Conservation (phyloP, 2,329 filamentous ascomycete species). For the Hypocreales sp. region DNA sequence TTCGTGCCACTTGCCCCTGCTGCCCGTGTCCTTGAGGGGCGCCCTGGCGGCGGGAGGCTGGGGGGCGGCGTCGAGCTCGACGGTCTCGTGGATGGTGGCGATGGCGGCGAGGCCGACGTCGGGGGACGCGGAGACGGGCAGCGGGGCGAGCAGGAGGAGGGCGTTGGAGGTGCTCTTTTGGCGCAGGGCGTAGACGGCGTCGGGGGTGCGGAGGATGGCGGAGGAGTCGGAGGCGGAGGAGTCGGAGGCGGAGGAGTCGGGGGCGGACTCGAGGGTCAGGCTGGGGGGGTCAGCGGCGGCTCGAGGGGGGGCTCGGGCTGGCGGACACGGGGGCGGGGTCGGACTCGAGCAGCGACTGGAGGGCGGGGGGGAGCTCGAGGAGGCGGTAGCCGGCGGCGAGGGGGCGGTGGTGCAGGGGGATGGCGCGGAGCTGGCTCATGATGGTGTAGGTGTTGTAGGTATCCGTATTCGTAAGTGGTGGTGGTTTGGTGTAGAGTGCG, state of each 20-base stretch:
- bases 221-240: slow-evolving; percentile 30
- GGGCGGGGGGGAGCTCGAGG: slow-evolving; percentile 44
- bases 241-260: slow-evolving; percentile 30
- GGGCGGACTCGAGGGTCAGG: slow-evolving; percentile 28
- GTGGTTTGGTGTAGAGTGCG: too few relatives aligned
- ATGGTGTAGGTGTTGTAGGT: slow-evolving; percentile 13
- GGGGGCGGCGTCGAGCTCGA: slow-evolving; percentile 37
- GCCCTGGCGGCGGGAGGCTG: slow-evolving; percentile 13
- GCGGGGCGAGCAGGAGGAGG: slow-evolving; percentile 36
- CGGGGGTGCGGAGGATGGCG: slow-evolving; percentile 35
- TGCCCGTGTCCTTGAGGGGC: slow-evolving; percentile 13
- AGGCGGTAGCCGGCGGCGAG: slow-evolving; percentile 39
- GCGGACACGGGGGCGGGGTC: slow-evolving; percentile 36
- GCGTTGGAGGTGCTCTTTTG: slow-evolving; percentile 55
- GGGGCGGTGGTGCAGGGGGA: slow-evolving; percentile 33
- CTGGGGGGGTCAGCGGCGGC: slow-evolving; percentile 12
- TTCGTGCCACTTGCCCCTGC: slow-evolving; percentile 44
- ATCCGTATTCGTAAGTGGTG: too few relatives aligned
- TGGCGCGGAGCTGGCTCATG: slow-evolving; percentile 32
- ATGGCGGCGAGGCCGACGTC: slow-evolving; percentile 28
- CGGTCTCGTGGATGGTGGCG: slow-evolving; percentile 43
- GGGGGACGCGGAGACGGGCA: slow-evolving; percentile 5
- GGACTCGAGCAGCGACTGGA: slow-evolving; percentile 39
- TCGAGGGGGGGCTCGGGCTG: slow-evolving; percentile 1
- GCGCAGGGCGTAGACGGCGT: slow-evolving; percentile 40